Conservation (phyloP, 306 rosid genomes). For the Purshia tridentata region DNA sequence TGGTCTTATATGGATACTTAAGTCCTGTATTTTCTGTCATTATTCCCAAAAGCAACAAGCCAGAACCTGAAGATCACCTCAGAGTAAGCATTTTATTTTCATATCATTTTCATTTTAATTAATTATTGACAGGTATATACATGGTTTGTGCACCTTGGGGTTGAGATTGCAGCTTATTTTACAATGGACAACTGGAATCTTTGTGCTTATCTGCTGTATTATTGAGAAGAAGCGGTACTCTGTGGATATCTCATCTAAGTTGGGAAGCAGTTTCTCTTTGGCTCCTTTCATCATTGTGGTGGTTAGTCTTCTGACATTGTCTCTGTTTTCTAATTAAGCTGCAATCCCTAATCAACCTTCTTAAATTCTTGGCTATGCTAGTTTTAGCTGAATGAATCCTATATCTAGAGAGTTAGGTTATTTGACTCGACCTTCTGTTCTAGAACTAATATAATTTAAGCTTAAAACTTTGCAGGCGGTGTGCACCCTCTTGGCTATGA, state of each 20-base stretch:
- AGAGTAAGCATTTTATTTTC: constrained; percentile 62
- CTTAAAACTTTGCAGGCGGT: constrained; percentile 50
- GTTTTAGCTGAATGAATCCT: background rate
- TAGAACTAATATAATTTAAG: constrained; percentile 10
- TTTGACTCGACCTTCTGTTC: constrained; percentile 7
- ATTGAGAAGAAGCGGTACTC: constrained; percentile 76
- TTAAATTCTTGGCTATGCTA: background rate
- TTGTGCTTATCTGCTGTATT: constrained; percentile 85
- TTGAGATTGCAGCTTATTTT: constrained; percentile 99
- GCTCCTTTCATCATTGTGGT: constrained; percentile 83
- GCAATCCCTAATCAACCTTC: background rate
- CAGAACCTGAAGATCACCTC: constrained; percentile 43
- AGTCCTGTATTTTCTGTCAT: constrained; percentile 19
- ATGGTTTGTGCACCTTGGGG: constrained; percentile 81
- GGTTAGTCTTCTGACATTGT: constrained; percentile 47
- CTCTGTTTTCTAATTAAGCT: background rate
- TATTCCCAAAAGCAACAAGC: constrained; percentile 30
- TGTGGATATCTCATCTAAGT: constrained; percentile 63
- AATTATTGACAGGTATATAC: constrained; percentile 83
- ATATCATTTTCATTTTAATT: constrained; percentile 64
- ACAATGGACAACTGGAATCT: constrained; percentile 95
- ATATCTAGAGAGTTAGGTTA: background rate
- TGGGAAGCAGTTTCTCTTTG: constrained; percentile 94
- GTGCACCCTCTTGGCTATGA: constrained; percentile 88
- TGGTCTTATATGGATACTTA: background rate